Evolutionary conservation across 2,329 filamentous ascomycete genomes (phyloP).

Genomic region (Epichloe hybrida): DNA sequence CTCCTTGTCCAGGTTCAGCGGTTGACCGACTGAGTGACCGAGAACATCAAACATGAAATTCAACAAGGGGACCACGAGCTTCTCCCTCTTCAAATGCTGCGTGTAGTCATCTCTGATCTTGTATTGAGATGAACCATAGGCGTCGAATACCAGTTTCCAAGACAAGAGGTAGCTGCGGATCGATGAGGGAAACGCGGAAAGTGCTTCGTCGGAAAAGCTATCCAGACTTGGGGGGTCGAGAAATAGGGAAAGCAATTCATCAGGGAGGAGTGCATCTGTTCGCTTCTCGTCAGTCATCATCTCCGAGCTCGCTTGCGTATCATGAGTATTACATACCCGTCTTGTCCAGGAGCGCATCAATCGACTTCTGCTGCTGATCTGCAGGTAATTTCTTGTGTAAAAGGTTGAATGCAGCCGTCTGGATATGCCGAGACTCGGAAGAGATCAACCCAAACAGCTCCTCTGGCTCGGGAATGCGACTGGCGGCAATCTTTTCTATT

Average conservation of each 20-base stretch:
- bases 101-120: conserved; percentile 74
- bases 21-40: conserved; percentile 59
- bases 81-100: conserved; percentile 61
- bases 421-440: conserved; percentile 60
- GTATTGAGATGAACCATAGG: conserved; percentile 64
- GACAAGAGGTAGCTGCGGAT: conserved; percentile 73
- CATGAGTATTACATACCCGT: conserved; percentile 27
- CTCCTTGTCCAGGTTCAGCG: conserved; percentile 59
- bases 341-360: conserved; percentile 63
- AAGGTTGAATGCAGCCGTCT: conserved; percentile 67
- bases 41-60: conserved; percentile 76
- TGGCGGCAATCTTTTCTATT: conserved; percentile 48
- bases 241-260: conserved; percentile 73
- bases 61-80: conserved; percentile 55
- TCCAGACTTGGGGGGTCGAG: conserved; percentile 64
- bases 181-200: conserved; percentile 53
- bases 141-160: conserved; percentile 83
- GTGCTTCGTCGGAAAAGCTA: conserved; percentile 49
- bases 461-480: conserved; percentile 47
- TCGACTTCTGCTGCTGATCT: conserved; percentile 66
- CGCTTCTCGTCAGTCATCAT: neutral
- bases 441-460: conserved; percentile 66
- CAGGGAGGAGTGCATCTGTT: conserved; percentile 55
- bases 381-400: conserved; percentile 69
- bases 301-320: neutral